phyloP scores from a whole-genome alignment of 129 eudicot species.

The Heracleum sosnowskyi region DNA sequence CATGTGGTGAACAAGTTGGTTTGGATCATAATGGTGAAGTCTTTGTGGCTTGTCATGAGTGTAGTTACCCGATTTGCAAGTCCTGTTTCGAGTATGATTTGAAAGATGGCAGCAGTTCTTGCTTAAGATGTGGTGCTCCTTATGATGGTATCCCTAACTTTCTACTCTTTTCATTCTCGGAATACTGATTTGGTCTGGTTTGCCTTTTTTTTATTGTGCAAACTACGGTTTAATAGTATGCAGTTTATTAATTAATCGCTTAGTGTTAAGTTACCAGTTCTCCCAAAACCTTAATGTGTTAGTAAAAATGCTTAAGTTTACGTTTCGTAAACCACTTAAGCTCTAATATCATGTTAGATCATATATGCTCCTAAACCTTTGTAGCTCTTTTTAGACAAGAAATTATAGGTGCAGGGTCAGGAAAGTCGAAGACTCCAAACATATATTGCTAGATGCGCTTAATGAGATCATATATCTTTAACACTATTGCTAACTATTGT shows the following conservation, averaged over 20 bases:
- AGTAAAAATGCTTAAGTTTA: no score
- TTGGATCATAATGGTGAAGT: constrained; percentile 54
- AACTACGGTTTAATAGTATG: neutral
- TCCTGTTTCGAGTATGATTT: constrained; percentile 69
- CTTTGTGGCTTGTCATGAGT: constrained; percentile 88
- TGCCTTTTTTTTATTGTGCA: neutral
- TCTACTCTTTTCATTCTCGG: neutral
- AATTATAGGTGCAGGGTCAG: no score
- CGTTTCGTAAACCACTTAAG: no score
- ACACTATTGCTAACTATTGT: no score
- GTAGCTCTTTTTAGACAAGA: no score
- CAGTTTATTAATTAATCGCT: neutral
- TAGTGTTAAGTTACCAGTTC: no score
- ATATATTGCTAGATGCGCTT: no score
- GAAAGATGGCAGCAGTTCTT: constrained; percentile 68
- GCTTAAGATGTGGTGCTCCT: constrained; percentile 69
- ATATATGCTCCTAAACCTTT: no score
- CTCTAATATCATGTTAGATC: no score
- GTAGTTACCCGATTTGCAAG: constrained; percentile 80
- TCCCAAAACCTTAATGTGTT: no score
- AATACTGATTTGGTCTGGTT: neutral
- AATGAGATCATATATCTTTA: no score
- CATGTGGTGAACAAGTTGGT: constrained; percentile 81
- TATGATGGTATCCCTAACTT: constrained; percentile 38
- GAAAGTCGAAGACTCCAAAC: no score